A percentile compares a stretch with the other conserved stretches of the same genome.
phyloP scores from a whole-genome alignment of 1,139 yeast species.

The Protomyces inouyei region DNA sequence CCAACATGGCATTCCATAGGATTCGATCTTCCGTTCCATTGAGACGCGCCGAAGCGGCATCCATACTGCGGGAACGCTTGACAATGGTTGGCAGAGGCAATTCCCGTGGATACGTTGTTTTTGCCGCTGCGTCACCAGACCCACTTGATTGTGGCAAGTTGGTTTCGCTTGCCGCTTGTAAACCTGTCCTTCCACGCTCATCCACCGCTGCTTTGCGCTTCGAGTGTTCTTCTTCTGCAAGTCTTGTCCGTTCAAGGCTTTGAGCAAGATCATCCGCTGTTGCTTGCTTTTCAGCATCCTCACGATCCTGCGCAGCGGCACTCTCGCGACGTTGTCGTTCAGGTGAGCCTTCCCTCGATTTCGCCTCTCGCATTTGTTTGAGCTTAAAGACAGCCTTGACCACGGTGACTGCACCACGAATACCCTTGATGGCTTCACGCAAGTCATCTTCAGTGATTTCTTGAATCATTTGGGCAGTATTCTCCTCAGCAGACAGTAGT shows the following conservation, averaged over 20 bases:
- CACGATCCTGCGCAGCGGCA: background rate
- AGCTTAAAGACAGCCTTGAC: conserved; percentile 30
- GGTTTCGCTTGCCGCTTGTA: background rate
- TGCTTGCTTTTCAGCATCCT: background rate
- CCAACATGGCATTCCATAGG: conserved; percentile 5
- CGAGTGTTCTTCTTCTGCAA: background rate
- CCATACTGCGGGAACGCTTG: background rate
- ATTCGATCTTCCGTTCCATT: conserved; percentile 5
- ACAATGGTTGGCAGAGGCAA: background rate
- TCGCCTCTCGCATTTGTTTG: conserved; percentile 23
- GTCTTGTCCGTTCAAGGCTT: background rate
- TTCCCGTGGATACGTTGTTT: background rate
- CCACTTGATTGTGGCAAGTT: background rate
- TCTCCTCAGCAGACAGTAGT: conserved; percentile 41
- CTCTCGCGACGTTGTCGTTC: background rate
- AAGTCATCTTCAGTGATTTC: conserved; percentile 43
- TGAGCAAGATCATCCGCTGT: background rate
- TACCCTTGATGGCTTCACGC: conserved; percentile 39
- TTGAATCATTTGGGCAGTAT: conserved; percentile 39
- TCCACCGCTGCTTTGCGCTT: background rate
- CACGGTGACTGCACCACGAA: conserved; percentile 32
- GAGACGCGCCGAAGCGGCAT: background rate
- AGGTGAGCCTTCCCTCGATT: conserved; percentile 14
- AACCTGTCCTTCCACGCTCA: background rate
- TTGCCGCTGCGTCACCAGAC: background rate